phyloP scores from a whole-genome alignment of 164 flowering plant species.

The Piper longum region DNA sequence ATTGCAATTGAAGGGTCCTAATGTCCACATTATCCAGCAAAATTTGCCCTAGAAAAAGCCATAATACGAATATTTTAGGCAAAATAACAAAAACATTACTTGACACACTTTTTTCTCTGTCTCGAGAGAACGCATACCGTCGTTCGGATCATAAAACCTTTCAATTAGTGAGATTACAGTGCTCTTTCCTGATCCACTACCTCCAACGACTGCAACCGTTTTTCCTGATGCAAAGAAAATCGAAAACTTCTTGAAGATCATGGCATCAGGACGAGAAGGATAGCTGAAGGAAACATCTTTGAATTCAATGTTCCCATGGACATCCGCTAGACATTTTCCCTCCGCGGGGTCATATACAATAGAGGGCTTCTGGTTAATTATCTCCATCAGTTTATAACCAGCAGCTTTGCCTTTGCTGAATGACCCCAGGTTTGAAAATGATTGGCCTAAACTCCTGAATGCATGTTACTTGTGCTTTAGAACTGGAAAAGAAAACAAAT shows the following conservation, averaged over 20 bases:
- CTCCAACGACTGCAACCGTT: constrained; percentile 95
- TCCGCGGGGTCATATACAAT: constrained; percentile 52
- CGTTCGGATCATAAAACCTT: constrained; percentile 86
- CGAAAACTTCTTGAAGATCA: constrained; percentile 64
- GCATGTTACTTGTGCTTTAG: not conserved
- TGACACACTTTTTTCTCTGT: not conserved
- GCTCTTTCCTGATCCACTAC: constrained; percentile 99
- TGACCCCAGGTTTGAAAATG: constrained; percentile 92
- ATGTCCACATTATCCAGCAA: constrained; percentile 76
- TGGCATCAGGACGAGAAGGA: constrained; percentile 88
- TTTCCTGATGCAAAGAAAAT: constrained; percentile 87
- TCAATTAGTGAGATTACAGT: constrained; percentile 88
- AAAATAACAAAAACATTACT: not conserved
- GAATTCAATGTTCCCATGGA: constrained; percentile 81
- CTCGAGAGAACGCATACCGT: constrained; percentile 33
- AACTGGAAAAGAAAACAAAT: not conserved
- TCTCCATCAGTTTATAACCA: constrained; percentile 88
- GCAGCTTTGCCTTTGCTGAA: constrained; percentile 97
- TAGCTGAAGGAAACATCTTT: constrained; percentile 83
- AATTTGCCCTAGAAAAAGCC: constrained; percentile 53
- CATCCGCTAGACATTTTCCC: constrained; percentile 56
- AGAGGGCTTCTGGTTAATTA: constrained; percentile 75
- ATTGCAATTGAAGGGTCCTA: constrained; percentile 59
- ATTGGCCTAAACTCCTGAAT: constrained; percentile 94
- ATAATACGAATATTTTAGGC: not conserved